Conservation (phyloP, 768 basidiomycete genomes). For the Amanita jacksonii region DNA sequence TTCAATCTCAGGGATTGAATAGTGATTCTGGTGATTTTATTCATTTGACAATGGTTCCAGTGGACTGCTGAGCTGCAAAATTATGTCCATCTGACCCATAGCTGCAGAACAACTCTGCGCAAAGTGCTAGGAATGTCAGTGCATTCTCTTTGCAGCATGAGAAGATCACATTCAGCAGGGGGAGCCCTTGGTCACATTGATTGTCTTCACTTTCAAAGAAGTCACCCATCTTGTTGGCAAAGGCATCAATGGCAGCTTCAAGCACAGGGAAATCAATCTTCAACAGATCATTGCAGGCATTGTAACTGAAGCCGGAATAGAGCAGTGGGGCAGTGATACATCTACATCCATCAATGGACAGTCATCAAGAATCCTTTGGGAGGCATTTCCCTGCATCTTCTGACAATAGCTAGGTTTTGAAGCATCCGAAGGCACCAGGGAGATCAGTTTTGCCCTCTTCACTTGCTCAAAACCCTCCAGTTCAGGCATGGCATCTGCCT, state of each 20-base stretch:
- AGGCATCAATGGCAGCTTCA: slow-evolving; percentile 8
- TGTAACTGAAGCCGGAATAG: slow-evolving; percentile 14
- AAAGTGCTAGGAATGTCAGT: slow-evolving; percentile 2
- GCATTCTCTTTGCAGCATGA: background rate
- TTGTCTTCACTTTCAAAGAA: slow-evolving; percentile 8
- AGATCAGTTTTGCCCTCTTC: slow-evolving; percentile 9
- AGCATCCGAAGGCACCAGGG: slow-evolving; percentile 2
- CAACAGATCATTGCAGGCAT: slow-evolving; percentile 4
- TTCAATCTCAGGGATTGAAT: slow-evolving; percentile 9
- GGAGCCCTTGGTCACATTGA: slow-evolving; percentile 4
- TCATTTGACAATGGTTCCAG: slow-evolving; percentile 7
- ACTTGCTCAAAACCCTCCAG: background rate
- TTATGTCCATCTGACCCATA: slow-evolving; percentile 6
- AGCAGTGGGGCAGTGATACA: slow-evolving; percentile 11
- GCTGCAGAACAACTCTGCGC: slow-evolving; percentile 4
- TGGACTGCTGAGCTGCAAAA: background rate
- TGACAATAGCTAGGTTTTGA: slow-evolving; percentile 4
- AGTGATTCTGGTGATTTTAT: slow-evolving; percentile 6
- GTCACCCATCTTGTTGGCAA: slow-evolving; percentile 10
- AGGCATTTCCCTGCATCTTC: slow-evolving; percentile 1
- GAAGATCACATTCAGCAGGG: slow-evolving; percentile 5
- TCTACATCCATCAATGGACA: slow-evolving; percentile 13
- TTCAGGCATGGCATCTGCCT: background rate
- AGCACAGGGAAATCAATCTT: slow-evolving; percentile 5
- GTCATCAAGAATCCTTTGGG: slow-evolving; percentile 15